Base-by-base conservation (phyloP, 257 asterid genomes). In the Plantago ovata region DNA sequence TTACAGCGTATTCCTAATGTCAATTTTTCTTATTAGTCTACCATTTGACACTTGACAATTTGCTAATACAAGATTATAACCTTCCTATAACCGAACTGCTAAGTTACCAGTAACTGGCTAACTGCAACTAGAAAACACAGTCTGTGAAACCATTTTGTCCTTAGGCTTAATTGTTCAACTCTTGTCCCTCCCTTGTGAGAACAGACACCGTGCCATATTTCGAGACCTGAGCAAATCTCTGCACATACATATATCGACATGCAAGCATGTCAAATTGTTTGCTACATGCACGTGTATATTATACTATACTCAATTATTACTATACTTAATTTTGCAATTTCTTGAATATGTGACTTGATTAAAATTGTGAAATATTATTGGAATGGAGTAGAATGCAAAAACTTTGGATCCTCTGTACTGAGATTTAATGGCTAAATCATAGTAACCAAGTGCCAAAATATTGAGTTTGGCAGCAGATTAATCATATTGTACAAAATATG, bases 391-490 rank as follows among this genome's bases (percentile, higher is more conserved):
- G 1, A 16, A 44, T 44, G 13, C 24, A 60, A 1, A 33, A 9
- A 49, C 77, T 62, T 72, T 24, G 73, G 73, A 74, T 74, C 32
- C 79, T 65, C 66, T 61, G 61, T 42, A 72, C 51, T 66, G 61
- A 28, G 53, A 61, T 48, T 55, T 21, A 62, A 65, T 40, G 33
- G 45, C 53, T 40, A 50, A 24, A 24, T 24, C 32, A 24, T 24
- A 24, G 5, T 24, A 5, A 24, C 32, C 2, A 24, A 24, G 32
- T 24, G 32, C 32, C 2, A 40, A 57, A 52, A 39, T 6, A 45
- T 53, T 53, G 58, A 46, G 53, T 55, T 20, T 56, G 56, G 38
- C 59, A 60, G 22, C 59, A 43, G 24, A 11, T 10, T 20, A 47
- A 56, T 43, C 32, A 24, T 24, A 24, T 2, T 24, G 2, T 2